These are phyloP conservation scores for Gossypium gossypioides DNA, from an alignment of 441 rosid genomes.

Conservation along the genomic window DNA sequence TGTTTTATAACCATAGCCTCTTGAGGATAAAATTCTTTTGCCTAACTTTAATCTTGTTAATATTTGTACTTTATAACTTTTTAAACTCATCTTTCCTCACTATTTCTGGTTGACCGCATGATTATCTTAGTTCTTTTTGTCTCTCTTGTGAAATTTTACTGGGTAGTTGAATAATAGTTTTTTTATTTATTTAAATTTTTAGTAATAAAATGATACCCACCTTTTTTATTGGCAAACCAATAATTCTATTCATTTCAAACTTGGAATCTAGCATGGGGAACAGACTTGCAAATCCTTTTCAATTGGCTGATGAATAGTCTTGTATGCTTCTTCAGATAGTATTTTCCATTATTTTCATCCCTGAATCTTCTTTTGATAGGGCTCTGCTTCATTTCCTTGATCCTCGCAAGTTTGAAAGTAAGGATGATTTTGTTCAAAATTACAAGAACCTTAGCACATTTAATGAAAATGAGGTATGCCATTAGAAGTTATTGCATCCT, in stretches of 20 bases:
- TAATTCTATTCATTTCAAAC: background rate
- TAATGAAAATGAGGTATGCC: conserved; percentile 79
- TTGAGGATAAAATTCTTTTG: background rate
- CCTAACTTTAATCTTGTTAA: background rate
- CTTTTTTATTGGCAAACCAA: background rate
- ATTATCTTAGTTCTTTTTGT: background rate
- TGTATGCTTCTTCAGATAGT: background rate
- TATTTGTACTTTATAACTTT: background rate
- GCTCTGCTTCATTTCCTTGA: conserved; percentile 98
- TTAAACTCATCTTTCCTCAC: background rate
- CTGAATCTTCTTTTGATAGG: conserved; percentile 32
- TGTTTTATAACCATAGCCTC: background rate
- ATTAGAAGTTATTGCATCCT: conserved; percentile 4
- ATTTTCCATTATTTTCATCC: background rate
- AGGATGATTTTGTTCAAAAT: conserved; percentile 91
- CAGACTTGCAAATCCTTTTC: background rate
- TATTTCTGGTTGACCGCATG: background rate
- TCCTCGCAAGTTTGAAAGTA: conserved; percentile 74
- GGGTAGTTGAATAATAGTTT: background rate
- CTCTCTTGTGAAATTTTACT: background rate
- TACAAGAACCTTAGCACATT: conserved; percentile 97
- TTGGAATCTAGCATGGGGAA: background rate
- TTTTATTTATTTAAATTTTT: background rate
- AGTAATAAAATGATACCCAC: background rate
- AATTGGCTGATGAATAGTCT: background rate